Base-by-base conservation (phyloP, 495 filamentous ascomycete genomes). In the Stereocaulon alpinum region DNA sequence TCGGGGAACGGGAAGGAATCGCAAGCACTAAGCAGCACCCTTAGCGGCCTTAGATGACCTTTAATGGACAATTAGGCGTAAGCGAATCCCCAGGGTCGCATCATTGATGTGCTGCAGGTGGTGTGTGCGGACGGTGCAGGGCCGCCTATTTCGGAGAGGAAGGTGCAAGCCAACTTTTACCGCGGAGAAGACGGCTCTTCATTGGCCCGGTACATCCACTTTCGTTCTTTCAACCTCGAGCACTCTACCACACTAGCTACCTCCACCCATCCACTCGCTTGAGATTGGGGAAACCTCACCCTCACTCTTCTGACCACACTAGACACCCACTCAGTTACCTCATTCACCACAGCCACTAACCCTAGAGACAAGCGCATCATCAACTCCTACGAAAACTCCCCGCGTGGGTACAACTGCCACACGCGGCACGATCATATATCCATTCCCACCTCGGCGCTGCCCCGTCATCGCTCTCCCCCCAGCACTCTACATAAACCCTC, bases 101-200 rank as follows among this genome's bases (percentile, higher is more conserved):
- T 52, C 29, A 52, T 52, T 34, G n/a, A 52, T 15, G 34, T 52
- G 49, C 49, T 34, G 27, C 49, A 52, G 49, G 47, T 50, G 47
- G 45, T 48, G 45, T 48, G 20, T 32, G 24, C 32, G 24, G 47
- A n/a, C 17, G 48, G n/a, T 30, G 27, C 27, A 17, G 49, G 29
- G 15, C 49, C 49, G 49, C 49, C 49, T 52, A 52, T 37, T 52
- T 52, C 49, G 30, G 49, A 52, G 49, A 20, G 49, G 49, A 52
- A 52, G 49, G 49, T 52, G 30, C 27, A 52, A 34, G 22, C n/a
- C 22, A 47, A 12, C n/a, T n/a, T 17, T 20, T 44, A 44, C 49
- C 49, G 49, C 49, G 29, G 29, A 52, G 49, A 52, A 52, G 27
- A 34, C 27, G 49, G 4, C 34, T 18, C 27, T 29, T 52, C 49